Conservation (phyloP, 768 basidiomycete genomes). For the Russula compacta region DNA sequence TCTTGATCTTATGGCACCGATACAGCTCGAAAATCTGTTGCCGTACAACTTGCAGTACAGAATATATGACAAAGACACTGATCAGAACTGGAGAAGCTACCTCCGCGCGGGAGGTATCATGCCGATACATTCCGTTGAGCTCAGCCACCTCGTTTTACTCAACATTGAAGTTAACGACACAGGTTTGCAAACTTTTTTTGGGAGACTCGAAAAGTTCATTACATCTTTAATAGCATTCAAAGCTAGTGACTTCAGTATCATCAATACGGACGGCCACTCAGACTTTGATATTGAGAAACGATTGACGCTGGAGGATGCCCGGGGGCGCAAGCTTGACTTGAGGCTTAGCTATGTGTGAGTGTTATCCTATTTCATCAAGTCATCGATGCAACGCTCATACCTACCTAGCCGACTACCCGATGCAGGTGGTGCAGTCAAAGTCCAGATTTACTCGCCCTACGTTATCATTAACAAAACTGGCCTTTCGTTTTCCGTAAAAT, state of each 20-base stretch:
- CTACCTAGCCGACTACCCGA: constrained; percentile 60
- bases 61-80: constrained; percentile 92
- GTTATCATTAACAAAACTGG: constrained; percentile 90
- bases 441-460: constrained; percentile 89
- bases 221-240: constrained; percentile 54
- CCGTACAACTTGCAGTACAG: constrained; percentile 93
- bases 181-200: constrained; percentile 38
- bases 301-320: constrained; percentile 62
- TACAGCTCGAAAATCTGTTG: constrained; percentile 91
- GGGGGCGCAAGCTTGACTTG: constrained; percentile 69
- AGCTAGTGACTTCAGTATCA: constrained; percentile 94
- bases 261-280: constrained; percentile 86
- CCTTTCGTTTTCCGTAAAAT: constrained; percentile 66
- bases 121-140: constrained; percentile 93
- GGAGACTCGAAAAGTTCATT: not conserved
- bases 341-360: constrained; percentile 85
- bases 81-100: constrained; percentile 92
- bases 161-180: constrained; percentile 90
- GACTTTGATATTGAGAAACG: constrained; percentile 77
- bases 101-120: constrained; percentile 87
- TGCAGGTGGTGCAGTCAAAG: constrained; percentile 91
- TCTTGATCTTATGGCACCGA: constrained; percentile 80
- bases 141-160: constrained; percentile 80
- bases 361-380: not conserved
- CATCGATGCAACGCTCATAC: not conserved